Base-by-base conservation (phyloP, 73 alveolate species). In the Symbiodinium natans region DNA sequence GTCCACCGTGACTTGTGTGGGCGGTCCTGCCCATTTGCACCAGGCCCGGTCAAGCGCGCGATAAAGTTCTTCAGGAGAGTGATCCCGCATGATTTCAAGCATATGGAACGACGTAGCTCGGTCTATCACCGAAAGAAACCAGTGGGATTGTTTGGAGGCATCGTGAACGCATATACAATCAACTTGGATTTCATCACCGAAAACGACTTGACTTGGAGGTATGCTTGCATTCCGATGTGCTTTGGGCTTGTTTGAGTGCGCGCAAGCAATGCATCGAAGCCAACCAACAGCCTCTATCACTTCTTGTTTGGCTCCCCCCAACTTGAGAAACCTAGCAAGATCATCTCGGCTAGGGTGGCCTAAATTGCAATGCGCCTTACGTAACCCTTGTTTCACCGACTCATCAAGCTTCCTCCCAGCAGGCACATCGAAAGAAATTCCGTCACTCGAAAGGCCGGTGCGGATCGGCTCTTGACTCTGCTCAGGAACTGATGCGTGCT, bases 111-210 rank as follows among this genome's bases (percentile, higher is more conserved):
- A 85, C 2, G 93, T 85, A 6, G 93, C 93, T 0, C 93, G 1
- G 10, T 85, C 93, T 0, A 85, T 13, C 0, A 85, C 40, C 0
- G 82, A 48, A 1, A 85, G 82, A 17, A 46, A 85, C 93, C 93
- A 85, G 0, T 31, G 41, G 1, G 48, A 41, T 3, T n/a, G 40
- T 4, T 48, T 52, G 9, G 8, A 2, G 0, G 80, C 46, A 33
- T 85, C 93, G 3, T 52, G 56, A 31, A n/a, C 25, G 23, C 68
- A 23, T 11, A 85, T 33, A 2, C 93, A 85, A 9, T 85, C 93
- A 8, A 85, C 9, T 21, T 85, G 93, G 15, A 85, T 82, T 34
- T 85, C 93, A 15, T 85, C 93, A 11, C 82, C 93, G 48, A 85
- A 43, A 0, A 23, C 34, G 0, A n/a, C 9, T 8, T 46, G 42